Evolutionary conservation across 176 grass and related monocot genomes (phyloP), one percentile per base, ranked within the genome.

Genomic region (Aegilops longissima): DNA sequence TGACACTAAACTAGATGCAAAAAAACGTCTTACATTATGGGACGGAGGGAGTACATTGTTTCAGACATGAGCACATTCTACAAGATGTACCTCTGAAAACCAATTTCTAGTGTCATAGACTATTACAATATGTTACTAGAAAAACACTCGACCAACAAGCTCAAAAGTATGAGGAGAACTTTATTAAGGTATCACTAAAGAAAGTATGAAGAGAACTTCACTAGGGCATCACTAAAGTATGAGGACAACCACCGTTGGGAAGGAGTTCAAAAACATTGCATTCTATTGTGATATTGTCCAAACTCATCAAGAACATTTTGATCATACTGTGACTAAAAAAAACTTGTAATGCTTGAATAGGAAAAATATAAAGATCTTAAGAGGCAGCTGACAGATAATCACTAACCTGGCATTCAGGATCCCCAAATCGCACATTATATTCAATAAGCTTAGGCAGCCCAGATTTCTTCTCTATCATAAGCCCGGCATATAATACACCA

Each of bases 371-470:
- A 54, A 54, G 5, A 30, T 85, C 61, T 64, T 54, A 67, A 79
- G 16, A 77, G 74, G 17, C 2, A 68, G 7, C 79, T 54, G 40
- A 65, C 38, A 54, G 21, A 76, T 5, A 5, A 72, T 17, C 71
- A 94, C 96, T 87, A 79, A 98, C 96, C 91, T 98, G 93, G 30
- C 96, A 98, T 90, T 98, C 92, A 54, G 93, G 96, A 80, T 95
- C 96, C 44, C 96, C 96, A 82, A 98, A 98, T 45, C 93, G 84
- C 8, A 94, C 96, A 73, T 95, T 98, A 65, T 98, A 95, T 63
- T 98, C 96, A 12, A 98, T 95, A 76, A 95, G 94, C 84, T 95
- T 98, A 80, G 96, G 93, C 38, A 98, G 79, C 20, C 96, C 92
- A 70, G 84, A 87, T 81, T 89, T 92, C 82, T 94, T 95, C 84